Percentiles rank a stretch among this genome's conserved stretches.
phyloP scores from a whole-genome alignment of 768 basidiomycete genomes.

The Pleurotus djamor region DNA sequence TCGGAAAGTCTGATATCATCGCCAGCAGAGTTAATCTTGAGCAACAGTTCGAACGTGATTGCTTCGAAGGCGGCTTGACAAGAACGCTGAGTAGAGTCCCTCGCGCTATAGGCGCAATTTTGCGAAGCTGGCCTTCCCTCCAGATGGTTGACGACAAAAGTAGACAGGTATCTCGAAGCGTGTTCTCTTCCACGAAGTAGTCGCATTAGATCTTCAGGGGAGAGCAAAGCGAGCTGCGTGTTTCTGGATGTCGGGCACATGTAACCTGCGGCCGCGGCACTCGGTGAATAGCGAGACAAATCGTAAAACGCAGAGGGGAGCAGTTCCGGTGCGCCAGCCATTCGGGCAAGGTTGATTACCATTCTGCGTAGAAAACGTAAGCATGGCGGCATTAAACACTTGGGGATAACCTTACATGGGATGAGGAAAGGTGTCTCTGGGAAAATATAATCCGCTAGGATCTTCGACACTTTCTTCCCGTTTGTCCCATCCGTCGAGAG shows the following conservation, averaged over 20 bases:
- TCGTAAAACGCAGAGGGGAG: constrained; percentile 81
- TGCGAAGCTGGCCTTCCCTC: constrained; percentile 57
- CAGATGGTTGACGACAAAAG: constrained; percentile 72
- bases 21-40: constrained; percentile 69
- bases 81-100: constrained; percentile 46
- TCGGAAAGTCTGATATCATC: constrained; percentile 61
- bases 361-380: constrained; percentile 32
- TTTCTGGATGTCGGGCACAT: constrained; percentile 26
- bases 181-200: constrained; percentile 72
- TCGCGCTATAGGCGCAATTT: constrained; percentile 45
- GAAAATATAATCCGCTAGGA: constrained; percentile 49
- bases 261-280: constrained; percentile 55
- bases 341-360: constrained; percentile 66
- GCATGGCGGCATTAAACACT: constrained; percentile 7
- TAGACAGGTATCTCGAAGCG: constrained; percentile 70
- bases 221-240: constrained; percentile 35
- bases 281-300: constrained; percentile 66
- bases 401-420: constrained; percentile 52
- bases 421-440: constrained; percentile 56
- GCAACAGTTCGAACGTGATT: constrained; percentile 71
- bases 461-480: constrained; percentile 60
- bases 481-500: constrained; percentile 62
- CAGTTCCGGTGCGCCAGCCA: constrained; percentile 51
- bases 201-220: constrained; percentile 52
- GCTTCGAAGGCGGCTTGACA: constrained; percentile 75